phyloP scores from a whole-genome alignment of 106 monocot genomes.

The Dendrobium nobile region DNA sequence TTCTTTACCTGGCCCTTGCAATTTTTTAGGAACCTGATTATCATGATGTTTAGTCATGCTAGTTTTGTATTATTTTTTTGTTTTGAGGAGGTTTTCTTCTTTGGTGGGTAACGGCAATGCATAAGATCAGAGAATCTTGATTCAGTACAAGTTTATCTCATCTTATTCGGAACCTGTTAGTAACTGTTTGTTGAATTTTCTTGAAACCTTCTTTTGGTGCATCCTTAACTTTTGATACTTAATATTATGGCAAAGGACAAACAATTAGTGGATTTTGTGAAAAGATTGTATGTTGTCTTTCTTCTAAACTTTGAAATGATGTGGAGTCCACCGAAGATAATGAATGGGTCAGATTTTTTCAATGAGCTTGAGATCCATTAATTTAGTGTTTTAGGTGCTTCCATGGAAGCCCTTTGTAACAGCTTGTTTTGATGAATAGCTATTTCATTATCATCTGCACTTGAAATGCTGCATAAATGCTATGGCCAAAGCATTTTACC shows the following conservation, averaged over 20 bases:
- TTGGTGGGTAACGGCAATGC: not conserved
- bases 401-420: not conserved
- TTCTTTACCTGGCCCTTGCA: not conserved
- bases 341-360: too few relatives aligned
- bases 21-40: not conserved
- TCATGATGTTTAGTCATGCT: not conserved
- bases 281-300: not conserved
- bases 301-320: not conserved
- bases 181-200: too few relatives aligned
- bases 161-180: too few relatives aligned
- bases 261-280: too few relatives aligned
- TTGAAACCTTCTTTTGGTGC: too few relatives aligned
- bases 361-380: not conserved
- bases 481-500: not conserved
- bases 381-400: not conserved
- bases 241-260: too few relatives aligned
- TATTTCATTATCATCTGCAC: not conserved
- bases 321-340: too few relatives aligned
- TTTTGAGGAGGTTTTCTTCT: not conserved
- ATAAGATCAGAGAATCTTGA: too few relatives aligned
- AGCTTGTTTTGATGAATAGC: not conserved
- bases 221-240: too few relatives aligned
- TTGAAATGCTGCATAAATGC: not conserved
- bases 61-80: not conserved
- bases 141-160: too few relatives aligned